Base-by-base conservation (phyloP, 257 asterid genomes). In the Forsythia suspensa region DNA sequence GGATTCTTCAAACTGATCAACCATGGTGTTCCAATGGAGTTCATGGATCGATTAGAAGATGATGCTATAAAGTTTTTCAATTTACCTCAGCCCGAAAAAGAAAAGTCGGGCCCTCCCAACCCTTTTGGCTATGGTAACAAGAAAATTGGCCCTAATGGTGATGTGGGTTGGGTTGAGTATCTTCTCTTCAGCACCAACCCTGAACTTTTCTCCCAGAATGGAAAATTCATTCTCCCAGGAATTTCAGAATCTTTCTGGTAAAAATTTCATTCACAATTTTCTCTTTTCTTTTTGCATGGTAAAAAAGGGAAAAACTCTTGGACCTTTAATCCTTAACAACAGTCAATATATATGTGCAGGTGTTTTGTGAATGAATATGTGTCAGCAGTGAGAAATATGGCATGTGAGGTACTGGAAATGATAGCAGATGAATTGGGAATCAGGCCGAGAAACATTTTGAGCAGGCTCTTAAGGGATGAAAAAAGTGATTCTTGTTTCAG, bases 51-150 rank as follows among this genome's bases (percentile, higher is more conserved):
- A 18, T 20, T 89, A 13, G 93, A 89, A 37, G 66, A 29, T 0
- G 89, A 86, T 21, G 84, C 89, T 0, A 12, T 80, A 1, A 66
- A 73, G 0, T 89, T 89, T 71, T 89, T 89, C 84, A 43, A 73
- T 1, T 3, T 57, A 2, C 70, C 88, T 15, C 81, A 80, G 46
- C 57, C 38, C 4, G 86, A 86, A 3, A 89, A 87, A 85, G 89
- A 87, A 0, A 81, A 66, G n/a, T 79, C 77, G 2, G 90, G 86
- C n/a, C 84, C 86, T 3, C 82, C 90, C 2, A 80, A 74, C 77
- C 90, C 90, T 5, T 86, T 84, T 16, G 89, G 93, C 3, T 89
- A 89, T 36, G 93, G 91, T 2, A 77, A 77, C 87, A 87, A 84
- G 85, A 81, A 20, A 44, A 89, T 89, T 42, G 93, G 93, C 46